Base-by-base conservation (phyloP, 129 eudicot genomes). In the Artemisia annua region DNA sequence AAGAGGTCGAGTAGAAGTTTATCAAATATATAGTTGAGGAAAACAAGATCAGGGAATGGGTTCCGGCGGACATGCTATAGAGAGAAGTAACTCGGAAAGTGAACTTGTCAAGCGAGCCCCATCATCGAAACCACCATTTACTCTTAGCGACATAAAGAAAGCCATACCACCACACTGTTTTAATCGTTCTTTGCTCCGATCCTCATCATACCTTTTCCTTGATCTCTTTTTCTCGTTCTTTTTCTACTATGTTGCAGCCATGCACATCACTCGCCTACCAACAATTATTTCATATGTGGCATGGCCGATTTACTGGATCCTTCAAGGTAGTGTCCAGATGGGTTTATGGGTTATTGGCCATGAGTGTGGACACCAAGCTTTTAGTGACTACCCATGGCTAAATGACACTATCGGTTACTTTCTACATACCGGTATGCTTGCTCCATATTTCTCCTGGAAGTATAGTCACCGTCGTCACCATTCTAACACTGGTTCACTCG, bases 391-490 rank as follows among this genome's bases (percentile, higher is more conserved):
- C 46, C 46, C 46, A 39, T 39, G 46, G 46, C 2, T 39, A 39
- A 39, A 39, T 39, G 46, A 39, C 46, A 39, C 46, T 1, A 39
- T 39, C 10, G 46, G 46, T 39, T 39, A 39, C 46, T 39, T 39
- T 39, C 46, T 39, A 11, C 46, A 39, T 39, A 39, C 46, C 5
- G 46, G 46, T 39, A 39, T 39, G 46, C 46, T 39, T 39, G 61
- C 61, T 55, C 61, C 61, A 55, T 55, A 55, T 55, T 55, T 55
- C 61, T 55, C 61, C 7, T 55, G 61, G 61, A 55, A 55, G 16
- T 55, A 55, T 55, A 55, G 61, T 55, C 61, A 55, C 10, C 61
- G 61, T 8, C 61, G 61, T 11, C 61, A 55, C 61, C 61, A 55
- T 17, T 55, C 61, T 18, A 55, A 55, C 26, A 55, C 61, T 55